Conservation (phyloP, 2,329 filamentous ascomycete genomes). For the Tolypocladium cylindrosporum region DNA sequence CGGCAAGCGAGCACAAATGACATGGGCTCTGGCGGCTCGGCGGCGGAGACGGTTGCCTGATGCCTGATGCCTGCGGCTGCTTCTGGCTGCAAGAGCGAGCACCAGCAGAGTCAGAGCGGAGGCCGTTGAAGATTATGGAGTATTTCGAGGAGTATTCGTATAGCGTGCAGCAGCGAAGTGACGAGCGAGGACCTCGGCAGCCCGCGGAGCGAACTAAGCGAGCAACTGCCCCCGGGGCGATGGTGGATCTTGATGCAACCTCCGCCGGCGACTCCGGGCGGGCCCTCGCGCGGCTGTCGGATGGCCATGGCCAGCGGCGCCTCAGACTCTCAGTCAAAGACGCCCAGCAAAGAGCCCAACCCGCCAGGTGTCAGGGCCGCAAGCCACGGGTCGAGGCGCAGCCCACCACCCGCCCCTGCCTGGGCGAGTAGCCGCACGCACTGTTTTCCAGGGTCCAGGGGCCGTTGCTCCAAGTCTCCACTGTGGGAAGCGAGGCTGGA, state of each 20-base stretch:
- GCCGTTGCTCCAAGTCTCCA: background rate
- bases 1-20: background rate
- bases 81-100: background rate
- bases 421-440: background rate
- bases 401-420: conserved; percentile 2
- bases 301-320: background rate
- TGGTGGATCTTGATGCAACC: background rate
- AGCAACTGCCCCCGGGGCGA: background rate
- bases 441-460: background rate
- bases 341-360: conserved; percentile 2
- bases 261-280: conserved; percentile 15
- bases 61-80: background rate
- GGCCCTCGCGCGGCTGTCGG: background rate
- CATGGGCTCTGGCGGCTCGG: background rate
- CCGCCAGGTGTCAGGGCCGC: background rate
- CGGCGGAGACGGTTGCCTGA: background rate
- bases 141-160: background rate
- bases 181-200: background rate
- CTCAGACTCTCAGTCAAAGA: background rate
- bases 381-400: conserved; percentile 15
- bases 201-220: background rate
- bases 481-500: background rate
- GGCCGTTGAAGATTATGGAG: background rate
- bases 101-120: background rate
- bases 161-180: background rate